A percentile compares a stretch with the other conserved stretches of the same genome.
phyloP scores from a whole-genome alignment of 1,139 yeast genomes.

The Blastobotrys buckinghamii region DNA sequence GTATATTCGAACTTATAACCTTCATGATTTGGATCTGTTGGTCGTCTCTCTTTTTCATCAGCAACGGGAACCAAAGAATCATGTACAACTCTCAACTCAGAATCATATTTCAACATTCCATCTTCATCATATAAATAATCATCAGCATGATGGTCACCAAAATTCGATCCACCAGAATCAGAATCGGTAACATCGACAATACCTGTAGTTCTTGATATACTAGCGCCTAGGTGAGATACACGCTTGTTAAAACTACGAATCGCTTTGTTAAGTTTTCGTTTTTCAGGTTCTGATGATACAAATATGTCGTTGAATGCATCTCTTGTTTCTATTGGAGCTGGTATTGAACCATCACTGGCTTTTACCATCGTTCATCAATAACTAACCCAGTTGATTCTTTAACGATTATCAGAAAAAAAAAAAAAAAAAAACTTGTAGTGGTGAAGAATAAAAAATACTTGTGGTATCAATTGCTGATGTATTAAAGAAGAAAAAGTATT shows the following conservation, averaged over 20 bases:
- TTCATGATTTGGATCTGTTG: not conserved
- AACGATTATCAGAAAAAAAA: not conserved
- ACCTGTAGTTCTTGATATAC: slow-evolving; percentile 22
- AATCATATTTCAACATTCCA: slow-evolving; percentile 21
- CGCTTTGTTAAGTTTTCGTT: slow-evolving; percentile 22
- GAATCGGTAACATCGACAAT: slow-evolving; percentile 18
- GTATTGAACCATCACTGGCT: not conserved
- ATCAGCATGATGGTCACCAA: slow-evolving; percentile 14
- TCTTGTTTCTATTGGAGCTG: not conserved
- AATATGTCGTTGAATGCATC: slow-evolving; percentile 18
- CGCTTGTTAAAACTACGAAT: slow-evolving; percentile 22
- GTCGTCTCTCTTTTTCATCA: not conserved
- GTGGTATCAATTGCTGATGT: no score
- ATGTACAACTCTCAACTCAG: slow-evolving; percentile 23
- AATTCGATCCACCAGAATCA: slow-evolving; percentile 12
- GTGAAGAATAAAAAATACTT: not conserved
- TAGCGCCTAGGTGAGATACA: slow-evolving; percentile 20
- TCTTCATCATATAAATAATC: slow-evolving; percentile 21
- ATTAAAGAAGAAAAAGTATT: no score
- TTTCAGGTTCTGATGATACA: slow-evolving; percentile 18
- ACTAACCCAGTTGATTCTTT: no score
- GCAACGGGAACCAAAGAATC: slow-evolving; percentile 20
- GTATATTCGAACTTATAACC: slow-evolving; percentile 1
- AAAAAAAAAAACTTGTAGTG: not conserved
- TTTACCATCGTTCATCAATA: not conserved